Conservation (phyloP, 371 early-diverging fungal species). For the Ecytonucleospora hepatopenaei region DNA sequence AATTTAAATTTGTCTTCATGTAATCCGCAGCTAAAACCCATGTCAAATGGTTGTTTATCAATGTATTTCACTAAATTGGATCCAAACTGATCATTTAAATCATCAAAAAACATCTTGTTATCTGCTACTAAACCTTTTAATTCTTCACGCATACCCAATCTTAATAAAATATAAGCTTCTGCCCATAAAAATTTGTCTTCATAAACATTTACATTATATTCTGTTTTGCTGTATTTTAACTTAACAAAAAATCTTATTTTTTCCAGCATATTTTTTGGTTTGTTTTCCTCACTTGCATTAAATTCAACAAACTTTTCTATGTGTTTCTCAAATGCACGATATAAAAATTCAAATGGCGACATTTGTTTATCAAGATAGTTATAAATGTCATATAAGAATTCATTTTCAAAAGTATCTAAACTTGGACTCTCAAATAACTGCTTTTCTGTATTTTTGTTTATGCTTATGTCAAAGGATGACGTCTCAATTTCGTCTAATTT, state of each 20-base stretch:
- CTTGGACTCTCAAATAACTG: conserved; percentile 11
- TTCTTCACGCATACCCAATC: conserved; percentile 30
- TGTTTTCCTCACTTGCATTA: background rate
- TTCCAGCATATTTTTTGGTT: conserved; percentile 5
- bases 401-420: conserved; percentile 26
- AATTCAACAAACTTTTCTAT: conserved; percentile 36
- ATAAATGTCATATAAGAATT: conserved; percentile 38
- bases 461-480: conserved; percentile 6
- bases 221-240: conserved; percentile 36
- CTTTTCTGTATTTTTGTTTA: conserved; percentile 13
- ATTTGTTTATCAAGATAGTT: conserved; percentile 12
- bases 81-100: conserved; percentile 21
- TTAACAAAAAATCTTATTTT: conserved; percentile 34
- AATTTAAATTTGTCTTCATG: conserved; percentile 44
- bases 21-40: background rate
- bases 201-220: conserved; percentile 40
- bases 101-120: conserved; percentile 32
- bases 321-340: conserved; percentile 31
- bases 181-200: conserved; percentile 50
- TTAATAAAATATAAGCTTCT: conserved; percentile 39
- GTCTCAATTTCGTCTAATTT: conserved; percentile 26
- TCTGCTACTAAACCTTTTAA: conserved; percentile 21
- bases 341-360: conserved; percentile 25
- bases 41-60: conserved; percentile 1
- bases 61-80: conserved; percentile 16